phyloP scores from a whole-genome alignment of 805 yeast genomes.

The Jamesozyma jinghongensis region DNA sequence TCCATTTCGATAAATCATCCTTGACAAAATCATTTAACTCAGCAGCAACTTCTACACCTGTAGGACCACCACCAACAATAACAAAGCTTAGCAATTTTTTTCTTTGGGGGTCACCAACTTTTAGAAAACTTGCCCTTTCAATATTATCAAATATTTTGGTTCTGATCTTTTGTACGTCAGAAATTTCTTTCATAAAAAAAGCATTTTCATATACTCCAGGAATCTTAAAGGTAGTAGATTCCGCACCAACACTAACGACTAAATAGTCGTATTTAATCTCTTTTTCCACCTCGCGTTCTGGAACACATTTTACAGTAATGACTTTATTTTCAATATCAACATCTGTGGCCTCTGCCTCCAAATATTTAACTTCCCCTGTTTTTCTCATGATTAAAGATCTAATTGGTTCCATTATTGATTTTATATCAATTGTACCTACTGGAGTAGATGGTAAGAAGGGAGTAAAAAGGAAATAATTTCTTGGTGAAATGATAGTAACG shows the following conservation, averaged over 20 bases:
- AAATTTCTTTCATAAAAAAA: constrained; percentile 79
- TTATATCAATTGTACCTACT: constrained; percentile 80
- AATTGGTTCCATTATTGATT: constrained; percentile 92
- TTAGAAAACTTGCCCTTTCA: constrained; percentile 79
- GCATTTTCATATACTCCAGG: constrained; percentile 91
- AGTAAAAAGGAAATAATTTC: constrained; percentile 92
- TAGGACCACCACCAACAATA: constrained; percentile 98
- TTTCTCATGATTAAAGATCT: constrained; percentile 74
- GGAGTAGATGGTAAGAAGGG: constrained; percentile 92
- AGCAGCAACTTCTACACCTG: constrained; percentile 97
- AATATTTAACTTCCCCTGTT: constrained; percentile 68
- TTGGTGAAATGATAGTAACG: constrained; percentile 83
- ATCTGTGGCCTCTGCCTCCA: constrained; percentile 84
- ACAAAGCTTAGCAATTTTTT: constrained; percentile 77
- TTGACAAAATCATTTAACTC: constrained; percentile 90
- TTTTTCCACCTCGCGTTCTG: not conserved
- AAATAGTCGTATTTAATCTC: constrained; percentile 57
- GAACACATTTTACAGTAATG: constrained; percentile 44
- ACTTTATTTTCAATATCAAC: constrained; percentile 66
- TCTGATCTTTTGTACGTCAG: constrained; percentile 79
- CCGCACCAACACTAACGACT: constrained; percentile 90
- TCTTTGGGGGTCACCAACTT: constrained; percentile 65
- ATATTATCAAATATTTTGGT: constrained; percentile 73
- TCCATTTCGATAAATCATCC: constrained; percentile 82
- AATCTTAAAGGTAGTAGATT: constrained; percentile 88